phyloP scores from a whole-genome alignment of 202 grass and related monocot species.

The Brachypodium distachyon region DNA sequence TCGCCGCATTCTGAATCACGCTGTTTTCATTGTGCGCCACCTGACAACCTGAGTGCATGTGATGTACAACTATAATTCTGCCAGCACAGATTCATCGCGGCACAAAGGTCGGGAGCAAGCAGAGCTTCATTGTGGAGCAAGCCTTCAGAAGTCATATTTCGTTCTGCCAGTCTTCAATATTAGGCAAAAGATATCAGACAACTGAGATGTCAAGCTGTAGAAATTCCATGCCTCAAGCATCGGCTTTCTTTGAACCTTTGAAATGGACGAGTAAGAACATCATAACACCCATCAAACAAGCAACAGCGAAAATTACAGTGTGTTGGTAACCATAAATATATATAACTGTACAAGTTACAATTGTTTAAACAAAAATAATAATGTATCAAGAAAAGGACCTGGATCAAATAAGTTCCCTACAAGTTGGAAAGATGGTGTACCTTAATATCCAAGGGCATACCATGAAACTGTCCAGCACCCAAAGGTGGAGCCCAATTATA shows the following conservation, averaged over 20 bases:
- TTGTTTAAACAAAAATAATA: not conserved
- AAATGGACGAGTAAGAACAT: slow-evolving; percentile 67
- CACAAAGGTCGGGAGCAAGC: too few relatives aligned
- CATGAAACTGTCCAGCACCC: slow-evolving; percentile 89
- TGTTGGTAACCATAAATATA: not conserved
- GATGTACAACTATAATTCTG: too few relatives aligned
- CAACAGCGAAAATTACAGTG: not conserved
- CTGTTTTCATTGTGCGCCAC: not conserved
- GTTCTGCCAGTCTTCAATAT: slow-evolving; percentile 78
- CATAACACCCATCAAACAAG: too few relatives aligned
- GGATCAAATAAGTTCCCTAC: slow-evolving; percentile 2
- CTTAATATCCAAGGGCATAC: slow-evolving; percentile 95
- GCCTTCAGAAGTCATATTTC: slow-evolving; percentile 79
- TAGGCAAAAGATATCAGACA: slow-evolving; percentile 72
- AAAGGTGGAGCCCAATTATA: slow-evolving; percentile 98
- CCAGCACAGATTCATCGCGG: too few relatives aligned
- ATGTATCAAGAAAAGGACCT: not conserved
- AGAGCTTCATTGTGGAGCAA: not conserved
- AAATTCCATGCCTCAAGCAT: slow-evolving; percentile 91
- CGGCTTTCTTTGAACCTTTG: slow-evolving; percentile 92
- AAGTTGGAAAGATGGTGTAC: slow-evolving; percentile 31
- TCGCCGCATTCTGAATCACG: not conserved
- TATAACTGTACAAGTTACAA: not conserved
- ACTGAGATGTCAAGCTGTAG: slow-evolving; percentile 58
- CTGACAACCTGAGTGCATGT: too few relatives aligned